phyloP scores from a whole-genome alignment of 1,139 yeast species.

The Zygoascus sp. region DNA sequence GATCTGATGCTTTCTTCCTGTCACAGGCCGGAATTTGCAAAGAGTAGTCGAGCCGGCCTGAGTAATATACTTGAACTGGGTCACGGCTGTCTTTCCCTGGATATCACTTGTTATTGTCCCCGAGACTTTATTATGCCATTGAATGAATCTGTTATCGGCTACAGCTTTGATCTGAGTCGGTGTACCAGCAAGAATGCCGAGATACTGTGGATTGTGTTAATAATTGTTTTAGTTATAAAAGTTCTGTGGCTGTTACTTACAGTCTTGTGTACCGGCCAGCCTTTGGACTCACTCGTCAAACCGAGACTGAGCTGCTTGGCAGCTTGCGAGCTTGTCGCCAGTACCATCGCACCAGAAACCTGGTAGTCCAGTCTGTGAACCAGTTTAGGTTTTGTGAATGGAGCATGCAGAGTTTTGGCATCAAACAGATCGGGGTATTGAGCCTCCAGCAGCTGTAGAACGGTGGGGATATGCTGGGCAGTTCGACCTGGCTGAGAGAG shows the following conservation, averaged over 20 bases:
- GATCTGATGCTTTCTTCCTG: constrained; percentile 48
- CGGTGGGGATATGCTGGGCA: constrained; percentile 15
- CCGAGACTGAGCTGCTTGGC: constrained; percentile 25
- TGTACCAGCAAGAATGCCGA: constrained; percentile 16
- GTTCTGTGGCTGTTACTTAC: constrained; percentile 13
- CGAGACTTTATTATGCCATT: constrained; percentile 10
- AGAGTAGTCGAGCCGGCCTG: constrained; percentile 18
- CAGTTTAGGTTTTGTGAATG: constrained; percentile 26
- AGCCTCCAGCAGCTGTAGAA: constrained; percentile 17
- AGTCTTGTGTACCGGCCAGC: constrained; percentile 20
- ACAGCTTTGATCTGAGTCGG: constrained; percentile 7
- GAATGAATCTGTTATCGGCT: constrained; percentile 1
- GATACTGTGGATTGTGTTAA: constrained; percentile 14
- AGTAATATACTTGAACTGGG: constrained; percentile 17
- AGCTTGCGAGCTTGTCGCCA: constrained; percentile 27
- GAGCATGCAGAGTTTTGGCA: constrained; percentile 14
- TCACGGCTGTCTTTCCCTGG: constrained; percentile 19
- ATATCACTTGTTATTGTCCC: constrained; percentile 19
- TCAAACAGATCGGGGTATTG: constrained; percentile 23
- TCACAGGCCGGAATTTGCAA: constrained; percentile 36
- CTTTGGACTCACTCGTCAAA: constrained; percentile 20
- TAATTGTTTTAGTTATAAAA: not conserved
- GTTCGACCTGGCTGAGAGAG: constrained; percentile 23
- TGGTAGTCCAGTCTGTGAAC: constrained; percentile 31
- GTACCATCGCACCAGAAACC: constrained; percentile 32